These are phyloP conservation scores for Marasmius oreades DNA, from an alignment of 1,284 basidiomycete genomes.

Conservation along the genomic window DNA sequence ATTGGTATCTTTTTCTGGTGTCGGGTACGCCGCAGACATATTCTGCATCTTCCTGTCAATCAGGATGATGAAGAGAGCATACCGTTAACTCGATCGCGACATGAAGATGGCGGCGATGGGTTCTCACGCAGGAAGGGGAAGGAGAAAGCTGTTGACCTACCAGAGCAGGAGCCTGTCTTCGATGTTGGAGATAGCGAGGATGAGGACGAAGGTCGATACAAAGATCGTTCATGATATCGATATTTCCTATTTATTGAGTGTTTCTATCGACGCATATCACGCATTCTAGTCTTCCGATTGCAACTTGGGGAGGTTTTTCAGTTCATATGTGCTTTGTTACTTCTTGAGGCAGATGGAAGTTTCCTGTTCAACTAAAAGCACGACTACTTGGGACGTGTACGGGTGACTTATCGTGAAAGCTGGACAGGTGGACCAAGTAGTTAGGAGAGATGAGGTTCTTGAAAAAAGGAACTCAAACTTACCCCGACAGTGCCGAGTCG, in stretches of 20 bases:
- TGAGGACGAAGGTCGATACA: conserved; percentile 36
- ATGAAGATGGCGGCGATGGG: conserved; percentile 16
- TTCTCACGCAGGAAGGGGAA: conserved; percentile 36
- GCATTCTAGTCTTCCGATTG: not conserved
- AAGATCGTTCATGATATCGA: conserved; percentile 9
- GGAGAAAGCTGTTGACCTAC: conserved; percentile 33
- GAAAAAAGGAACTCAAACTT: too few species aligned
- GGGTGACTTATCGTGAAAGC: too few species aligned
- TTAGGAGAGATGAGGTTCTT: too few species aligned
- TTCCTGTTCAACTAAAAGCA: too few species aligned
- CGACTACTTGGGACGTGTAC: too few species aligned
- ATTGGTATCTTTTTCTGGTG: conserved; percentile 76
- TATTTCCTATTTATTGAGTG: not conserved
- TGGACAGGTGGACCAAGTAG: too few species aligned
- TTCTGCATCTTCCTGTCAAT: conserved; percentile 36
- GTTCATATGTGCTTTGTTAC: too few species aligned
- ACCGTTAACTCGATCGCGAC: conserved; percentile 33
- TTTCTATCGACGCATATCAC: not conserved
- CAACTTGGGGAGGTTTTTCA: too few species aligned
- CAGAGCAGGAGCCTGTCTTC: conserved; percentile 37
- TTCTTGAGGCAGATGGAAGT: too few species aligned
- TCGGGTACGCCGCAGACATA: conserved; percentile 51
- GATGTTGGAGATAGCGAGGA: conserved; percentile 42
- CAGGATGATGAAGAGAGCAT: conserved; percentile 41
- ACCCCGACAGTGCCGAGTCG: too few species aligned